Evolutionary conservation across 2,329 filamentous ascomycete genomes (phyloP), one percentile per base, ranked within the genome.

Genomic region (Colletotrichum truncatum): DNA sequence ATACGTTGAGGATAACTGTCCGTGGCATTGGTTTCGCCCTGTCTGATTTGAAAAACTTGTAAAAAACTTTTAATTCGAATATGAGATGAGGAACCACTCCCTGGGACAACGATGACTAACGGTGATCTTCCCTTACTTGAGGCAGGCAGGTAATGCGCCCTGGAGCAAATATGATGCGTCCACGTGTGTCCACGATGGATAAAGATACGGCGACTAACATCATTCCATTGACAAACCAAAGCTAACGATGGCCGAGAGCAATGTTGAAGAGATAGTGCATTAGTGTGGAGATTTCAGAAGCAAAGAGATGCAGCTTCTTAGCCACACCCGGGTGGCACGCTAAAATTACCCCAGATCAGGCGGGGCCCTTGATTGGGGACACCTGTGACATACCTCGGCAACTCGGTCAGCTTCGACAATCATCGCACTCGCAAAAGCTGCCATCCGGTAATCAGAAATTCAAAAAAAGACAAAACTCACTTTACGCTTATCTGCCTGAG

Each of bases 371-470:
- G 30, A 43, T 51, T 28, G 28, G 46, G 39, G 34, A 53, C 55
- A 26, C 11, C 36, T 34, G 62, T 36, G 57, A 66, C 63, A n/a
- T 55, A 57, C 63, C 63, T 66, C 63, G 63, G 63, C 51, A 66
- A 62, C 63, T 66, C 41, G 57, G 63, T 48, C 62, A 30, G 32
- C 16, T 26, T 28, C 12, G 30, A 46, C 45, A 53, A 54, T 64
- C 60, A 38, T 52, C 49, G 49, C 34, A 62, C 30, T 66, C 63
- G 43, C 57, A 55, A 53, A 34, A 66, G 41, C 58, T 21, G 39
- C 41, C 57, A 55, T 43, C 62, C 45, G 26, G 32, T 32, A 23
- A 32, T 6, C n/a, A 32, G 6, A 25, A 26, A n/a, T 9, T 9
- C 12, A 10, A 10, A 9, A 32, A 26, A 18, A 49, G 28, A 49